Percentiles rank a stretch among this genome's conserved stretches.
Evolutionary conservation across 352 stramenopile genomes (phyloP).

Genomic region (Halophytophthora batemanensis): DNA sequence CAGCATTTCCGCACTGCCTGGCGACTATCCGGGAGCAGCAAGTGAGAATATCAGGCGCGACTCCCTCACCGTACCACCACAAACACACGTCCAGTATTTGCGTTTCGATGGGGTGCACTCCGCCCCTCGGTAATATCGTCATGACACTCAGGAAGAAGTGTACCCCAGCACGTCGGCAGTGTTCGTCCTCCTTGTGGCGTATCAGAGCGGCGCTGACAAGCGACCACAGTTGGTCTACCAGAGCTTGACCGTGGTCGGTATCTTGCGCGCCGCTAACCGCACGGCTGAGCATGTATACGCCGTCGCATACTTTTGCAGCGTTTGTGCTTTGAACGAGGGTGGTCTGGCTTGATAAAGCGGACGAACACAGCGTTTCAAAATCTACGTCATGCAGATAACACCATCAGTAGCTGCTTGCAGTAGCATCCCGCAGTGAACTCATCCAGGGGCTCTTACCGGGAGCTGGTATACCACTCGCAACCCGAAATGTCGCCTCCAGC

Average conservation of each 20-base stretch:
- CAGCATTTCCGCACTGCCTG: slow-evolving; percentile 29
- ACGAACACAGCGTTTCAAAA: slow-evolving; percentile 51
- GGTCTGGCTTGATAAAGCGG: slow-evolving; percentile 33
- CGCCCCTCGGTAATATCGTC: slow-evolving; percentile 15
- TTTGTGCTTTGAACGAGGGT: slow-evolving; percentile 28
- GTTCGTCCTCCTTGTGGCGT: slow-evolving; percentile 22
- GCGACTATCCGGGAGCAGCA: slow-evolving; percentile 39
- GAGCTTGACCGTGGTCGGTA: slow-evolving; percentile 16
- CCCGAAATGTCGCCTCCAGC: slow-evolving; percentile 60
- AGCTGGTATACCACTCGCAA: slow-evolving; percentile 41
- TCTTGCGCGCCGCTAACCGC: slow-evolving; percentile 50
- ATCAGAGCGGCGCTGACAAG: slow-evolving; percentile 33
- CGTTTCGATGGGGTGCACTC: slow-evolving; percentile 22
- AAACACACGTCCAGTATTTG: slow-evolving; percentile 42
- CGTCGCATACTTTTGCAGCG: slow-evolving; percentile 22
- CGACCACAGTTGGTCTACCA: slow-evolving; percentile 54
- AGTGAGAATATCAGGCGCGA: slow-evolving; percentile 40
- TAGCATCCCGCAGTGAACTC: too few species aligned
- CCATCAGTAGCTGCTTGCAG: too few species aligned
- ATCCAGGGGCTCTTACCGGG: slow-evolving; percentile 28
- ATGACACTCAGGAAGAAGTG: slow-evolving; percentile 56
- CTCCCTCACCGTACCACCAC: slow-evolving; percentile 40
- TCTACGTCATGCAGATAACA: slow-evolving; percentile 24
- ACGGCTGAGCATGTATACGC: slow-evolving; percentile 47
- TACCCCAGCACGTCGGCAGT: slow-evolving; percentile 31